These are phyloP conservation scores for Dactylellina drechsleri DNA, from an alignment of 2,329 filamentous ascomycete genomes.

Conservation along the genomic window DNA sequence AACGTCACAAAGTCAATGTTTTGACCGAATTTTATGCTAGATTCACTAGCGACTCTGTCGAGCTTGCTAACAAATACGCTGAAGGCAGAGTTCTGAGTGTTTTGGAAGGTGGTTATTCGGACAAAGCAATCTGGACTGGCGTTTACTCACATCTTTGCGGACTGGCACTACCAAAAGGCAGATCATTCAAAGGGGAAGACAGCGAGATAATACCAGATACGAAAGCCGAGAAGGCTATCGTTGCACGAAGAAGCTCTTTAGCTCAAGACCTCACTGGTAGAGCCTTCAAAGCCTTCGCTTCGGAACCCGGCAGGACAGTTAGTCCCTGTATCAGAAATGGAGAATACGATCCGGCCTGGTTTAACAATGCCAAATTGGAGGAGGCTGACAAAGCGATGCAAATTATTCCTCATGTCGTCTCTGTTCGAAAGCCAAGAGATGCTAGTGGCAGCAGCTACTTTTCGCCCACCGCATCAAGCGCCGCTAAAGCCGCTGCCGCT, in stretches of 20 bases:
- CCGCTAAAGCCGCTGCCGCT: conserved; percentile 78
- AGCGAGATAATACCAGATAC: conserved; percentile 6
- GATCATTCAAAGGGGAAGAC: conserved; percentile 11
- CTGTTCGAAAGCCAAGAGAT: conserved; percentile 21
- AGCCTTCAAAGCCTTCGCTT: conserved; percentile 17
- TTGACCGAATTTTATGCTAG: conserved; percentile 96
- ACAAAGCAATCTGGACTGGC: conserved; percentile 86
- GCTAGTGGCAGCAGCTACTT: conserved; percentile 69
- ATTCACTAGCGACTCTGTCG: conserved; percentile 85
- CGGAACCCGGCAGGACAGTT: not conserved
- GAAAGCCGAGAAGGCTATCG: conserved; percentile 56
- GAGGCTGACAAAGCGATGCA: conserved; percentile 65
- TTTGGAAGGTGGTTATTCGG: conserved; percentile 94
- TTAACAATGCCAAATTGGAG: conserved; percentile 69
- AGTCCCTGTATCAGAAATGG: conserved; percentile 58
- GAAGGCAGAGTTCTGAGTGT: conserved; percentile 91
- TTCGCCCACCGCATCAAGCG: conserved; percentile 86
- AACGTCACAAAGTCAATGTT: conserved; percentile 93
- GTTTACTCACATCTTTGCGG: conserved; percentile 90
- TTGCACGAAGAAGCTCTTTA: conserved; percentile 59
- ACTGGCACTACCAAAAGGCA: conserved; percentile 68
- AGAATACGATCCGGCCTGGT: conserved; percentile 76
- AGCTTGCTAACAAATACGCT: conserved; percentile 80
- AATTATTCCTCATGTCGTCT: conserved; percentile 9
- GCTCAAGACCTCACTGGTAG: conserved; percentile 46